Evolutionary conservation across 192 early-diverging fungal species (phyloP).

Genomic region (Umbelopsis vinacea): DNA sequence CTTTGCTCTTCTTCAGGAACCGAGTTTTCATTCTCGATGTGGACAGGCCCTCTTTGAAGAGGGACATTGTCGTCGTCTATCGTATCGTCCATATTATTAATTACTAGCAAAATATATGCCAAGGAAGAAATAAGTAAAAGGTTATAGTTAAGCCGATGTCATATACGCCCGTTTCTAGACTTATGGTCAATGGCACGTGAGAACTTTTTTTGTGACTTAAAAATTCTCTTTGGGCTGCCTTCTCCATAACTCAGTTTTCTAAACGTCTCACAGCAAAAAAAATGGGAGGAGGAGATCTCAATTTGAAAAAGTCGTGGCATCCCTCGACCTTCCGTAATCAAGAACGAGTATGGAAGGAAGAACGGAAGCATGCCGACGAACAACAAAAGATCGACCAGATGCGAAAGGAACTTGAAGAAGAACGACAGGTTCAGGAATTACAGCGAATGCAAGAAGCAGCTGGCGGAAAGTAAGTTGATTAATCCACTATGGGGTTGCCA

Average conservation of each 20-base stretch:
- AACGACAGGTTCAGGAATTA: constrained; percentile 87
- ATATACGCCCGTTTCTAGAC: no score
- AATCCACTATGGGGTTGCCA: no score
- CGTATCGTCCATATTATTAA: no score
- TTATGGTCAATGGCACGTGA: background rate
- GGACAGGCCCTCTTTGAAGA: no score
- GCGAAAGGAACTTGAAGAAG: constrained; percentile 90
- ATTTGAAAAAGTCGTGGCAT: constrained; percentile 96
- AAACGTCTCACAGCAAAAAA: background rate
- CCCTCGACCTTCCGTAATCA: constrained; percentile 90
- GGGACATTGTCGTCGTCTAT: no score
- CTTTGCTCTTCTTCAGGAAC: no score
- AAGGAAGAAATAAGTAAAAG: background rate
- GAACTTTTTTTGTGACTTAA: background rate
- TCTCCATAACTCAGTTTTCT: no score
- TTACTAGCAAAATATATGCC: no score
- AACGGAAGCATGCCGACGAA: constrained; percentile 84
- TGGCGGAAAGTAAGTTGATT: constrained; percentile 49
- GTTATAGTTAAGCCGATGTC: background rate
- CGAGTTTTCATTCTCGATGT: no score
- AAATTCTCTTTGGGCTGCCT: background rate
- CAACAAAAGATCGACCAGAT: constrained; percentile 86
- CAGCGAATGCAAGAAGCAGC: constrained; percentile 74
- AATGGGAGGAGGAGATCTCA: constrained; percentile 46
- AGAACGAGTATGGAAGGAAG: constrained; percentile 88